A percentile compares a stretch with the other conserved stretches of the same genome.
phyloP scores from a whole-genome alignment of 768 basidiomycete genomes.

The Imleria badia region DNA sequence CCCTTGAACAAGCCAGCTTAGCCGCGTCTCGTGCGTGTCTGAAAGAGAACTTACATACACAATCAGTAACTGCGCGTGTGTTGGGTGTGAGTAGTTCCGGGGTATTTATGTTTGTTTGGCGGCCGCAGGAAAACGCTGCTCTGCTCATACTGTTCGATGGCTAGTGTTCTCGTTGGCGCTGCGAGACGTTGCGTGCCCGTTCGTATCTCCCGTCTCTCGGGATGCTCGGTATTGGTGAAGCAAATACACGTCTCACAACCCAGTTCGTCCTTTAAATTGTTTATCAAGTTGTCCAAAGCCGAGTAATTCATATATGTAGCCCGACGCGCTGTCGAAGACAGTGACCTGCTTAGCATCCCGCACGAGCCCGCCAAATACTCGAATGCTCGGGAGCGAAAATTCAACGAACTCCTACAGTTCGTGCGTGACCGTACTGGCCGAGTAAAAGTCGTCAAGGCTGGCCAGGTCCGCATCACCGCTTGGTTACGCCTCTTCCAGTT shows the following conservation, averaged over 20 bases:
- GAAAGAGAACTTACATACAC: too few relatives aligned
- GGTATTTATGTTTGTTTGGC: slow-evolving; percentile 15
- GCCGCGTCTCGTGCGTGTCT: too few relatives aligned
- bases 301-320: slow-evolving; percentile 13
- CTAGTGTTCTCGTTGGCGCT: slow-evolving; percentile 10
- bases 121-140: neutral
- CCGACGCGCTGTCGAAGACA: slow-evolving; percentile 8
- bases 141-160: too few relatives aligned
- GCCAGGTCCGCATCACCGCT: slow-evolving; percentile 43
- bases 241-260: slow-evolving; percentile 21
- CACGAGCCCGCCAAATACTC: slow-evolving; percentile 3
- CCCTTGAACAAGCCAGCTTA: too few relatives aligned
- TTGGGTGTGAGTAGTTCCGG: too few relatives aligned
- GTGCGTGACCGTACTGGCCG: slow-evolving; percentile 30
- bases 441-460: slow-evolving; percentile 28
- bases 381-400: slow-evolving; percentile 21
- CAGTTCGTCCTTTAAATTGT: slow-evolving; percentile 24
- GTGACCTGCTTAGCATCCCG: slow-evolving; percentile 11
- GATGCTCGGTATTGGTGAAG: slow-evolving; percentile 4
- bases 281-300: neutral
- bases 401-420: slow-evolving; percentile 25
- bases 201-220: neutral
- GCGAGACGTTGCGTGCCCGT: slow-evolving; percentile 11
- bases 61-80: too few relatives aligned
- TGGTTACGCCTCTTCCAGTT: slow-evolving; percentile 55